Conservation (phyloP, 805 yeast genomes). For the Metschnikowia matae region DNA sequence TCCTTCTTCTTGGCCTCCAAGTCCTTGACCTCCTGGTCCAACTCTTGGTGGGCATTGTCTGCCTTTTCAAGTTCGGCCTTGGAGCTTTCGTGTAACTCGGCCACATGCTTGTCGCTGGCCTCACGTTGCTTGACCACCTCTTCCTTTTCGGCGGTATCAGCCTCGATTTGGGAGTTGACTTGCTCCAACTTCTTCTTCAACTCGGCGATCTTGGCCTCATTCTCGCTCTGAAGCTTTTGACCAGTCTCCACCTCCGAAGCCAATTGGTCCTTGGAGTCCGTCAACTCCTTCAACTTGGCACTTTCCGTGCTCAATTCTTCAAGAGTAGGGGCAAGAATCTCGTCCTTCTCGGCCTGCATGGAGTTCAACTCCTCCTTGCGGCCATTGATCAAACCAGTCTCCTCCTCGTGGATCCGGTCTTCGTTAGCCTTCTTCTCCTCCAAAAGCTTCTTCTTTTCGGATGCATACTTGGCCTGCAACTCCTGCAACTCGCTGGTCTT, state of each 20-base stretch:
- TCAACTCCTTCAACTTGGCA: slow-evolving; percentile 44
- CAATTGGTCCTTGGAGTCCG: slow-evolving; percentile 45
- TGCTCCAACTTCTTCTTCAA: slow-evolving; percentile 42
- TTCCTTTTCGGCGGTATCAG: slow-evolving; percentile 30
- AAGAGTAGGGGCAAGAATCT: slow-evolving; percentile 50
- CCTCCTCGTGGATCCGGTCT: slow-evolving; percentile 41
- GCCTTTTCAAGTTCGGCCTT: slow-evolving; percentile 25
- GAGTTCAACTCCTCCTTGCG: slow-evolving; percentile 45
- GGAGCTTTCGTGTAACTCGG: slow-evolving; percentile 27
- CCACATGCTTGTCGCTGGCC: slow-evolving; percentile 36
- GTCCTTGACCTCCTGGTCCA: slow-evolving; percentile 41
- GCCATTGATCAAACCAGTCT: slow-evolving; percentile 39
- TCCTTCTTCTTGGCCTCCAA: slow-evolving; percentile 38
- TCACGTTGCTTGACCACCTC: slow-evolving; percentile 35
- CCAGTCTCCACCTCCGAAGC: slow-evolving; percentile 42
- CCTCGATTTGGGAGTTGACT: slow-evolving; percentile 35
- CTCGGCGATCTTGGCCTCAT: slow-evolving; percentile 40
- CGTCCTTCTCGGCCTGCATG: slow-evolving; percentile 52
- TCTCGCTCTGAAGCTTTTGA: slow-evolving; percentile 43
- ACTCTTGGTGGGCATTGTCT: slow-evolving; percentile 28
- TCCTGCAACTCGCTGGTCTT: slow-evolving; percentile 29
- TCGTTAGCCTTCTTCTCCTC: slow-evolving; percentile 46
- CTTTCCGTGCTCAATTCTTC: slow-evolving; percentile 50
- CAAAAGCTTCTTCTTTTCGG: slow-evolving; percentile 39
- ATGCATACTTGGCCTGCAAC: slow-evolving; percentile 37